These are phyloP conservation scores for Aureobasidium vineae DNA, from an alignment of 2,329 filamentous ascomycete genomes.

Conservation along the genomic window DNA sequence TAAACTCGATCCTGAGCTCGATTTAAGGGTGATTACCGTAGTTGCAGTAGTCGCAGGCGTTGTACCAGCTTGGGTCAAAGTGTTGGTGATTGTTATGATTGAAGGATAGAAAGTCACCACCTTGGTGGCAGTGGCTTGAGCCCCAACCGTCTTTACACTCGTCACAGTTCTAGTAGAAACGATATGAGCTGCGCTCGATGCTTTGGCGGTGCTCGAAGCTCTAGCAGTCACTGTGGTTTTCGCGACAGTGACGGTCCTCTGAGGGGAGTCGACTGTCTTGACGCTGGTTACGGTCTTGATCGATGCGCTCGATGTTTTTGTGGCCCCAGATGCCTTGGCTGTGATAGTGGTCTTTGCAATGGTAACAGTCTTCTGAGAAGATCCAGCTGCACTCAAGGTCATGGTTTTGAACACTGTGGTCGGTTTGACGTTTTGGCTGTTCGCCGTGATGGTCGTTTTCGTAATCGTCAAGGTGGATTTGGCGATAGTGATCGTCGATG, in stretches of 20 bases:
- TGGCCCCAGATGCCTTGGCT: neutral
- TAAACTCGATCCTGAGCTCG: neutral
- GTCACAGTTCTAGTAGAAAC: neutral
- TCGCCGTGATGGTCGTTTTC: constrained; percentile 8
- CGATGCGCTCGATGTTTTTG: neutral
- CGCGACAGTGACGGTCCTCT: neutral
- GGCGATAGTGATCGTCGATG: neutral
- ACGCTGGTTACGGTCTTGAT: constrained; percentile 11
- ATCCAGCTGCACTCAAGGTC: neutral
- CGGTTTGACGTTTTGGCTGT: neutral
- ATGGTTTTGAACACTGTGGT: constrained; percentile 7
- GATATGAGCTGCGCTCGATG: neutral
- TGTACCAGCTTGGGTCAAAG: too few species aligned
- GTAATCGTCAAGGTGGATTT: constrained; percentile 5
- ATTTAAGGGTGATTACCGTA: too few species aligned
- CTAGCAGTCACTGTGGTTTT: neutral
- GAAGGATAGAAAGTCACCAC: neutral
- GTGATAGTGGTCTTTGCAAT: neutral
- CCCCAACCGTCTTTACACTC: neutral
- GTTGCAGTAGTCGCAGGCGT: too few species aligned
- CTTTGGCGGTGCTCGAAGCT: neutral
- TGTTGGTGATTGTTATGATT: too few species aligned
- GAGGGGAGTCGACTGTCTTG: neutral
- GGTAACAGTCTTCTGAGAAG: neutral
- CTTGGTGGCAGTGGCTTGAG: neutral